Conservation (phyloP, 192 early-diverging fungal species). For the Cladochytrium replicatum region DNA sequence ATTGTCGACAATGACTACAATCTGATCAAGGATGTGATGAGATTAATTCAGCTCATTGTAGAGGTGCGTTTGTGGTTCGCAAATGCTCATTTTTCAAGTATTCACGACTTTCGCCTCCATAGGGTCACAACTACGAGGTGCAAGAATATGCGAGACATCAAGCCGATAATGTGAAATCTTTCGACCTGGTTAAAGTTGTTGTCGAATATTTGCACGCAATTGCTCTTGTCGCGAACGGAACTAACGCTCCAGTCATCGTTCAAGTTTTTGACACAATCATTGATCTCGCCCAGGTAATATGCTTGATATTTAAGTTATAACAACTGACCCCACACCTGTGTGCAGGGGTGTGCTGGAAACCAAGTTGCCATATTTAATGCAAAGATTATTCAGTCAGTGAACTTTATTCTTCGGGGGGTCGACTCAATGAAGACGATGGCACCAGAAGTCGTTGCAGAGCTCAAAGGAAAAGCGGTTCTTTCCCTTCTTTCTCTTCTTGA, state of each 20-base stretch:
- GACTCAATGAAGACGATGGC: neutral
- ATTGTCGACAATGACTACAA: conserved; percentile 16
- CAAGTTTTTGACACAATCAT: conserved; percentile 32
- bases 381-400: conserved; percentile 23
- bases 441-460: conserved; percentile 1
- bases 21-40: conserved; percentile 14
- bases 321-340: neutral
- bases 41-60: conserved; percentile 24
- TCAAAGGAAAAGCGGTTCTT: conserved; percentile 18
- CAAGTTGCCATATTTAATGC: conserved; percentile 26
- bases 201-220: conserved; percentile 24
- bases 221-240: conserved; percentile 7
- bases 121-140: conserved; percentile 22
- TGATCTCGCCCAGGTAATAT: conserved; percentile 19
- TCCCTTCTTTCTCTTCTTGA: conserved; percentile 21
- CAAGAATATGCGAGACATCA: conserved; percentile 25
- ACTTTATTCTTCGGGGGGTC: conserved; percentile 14
- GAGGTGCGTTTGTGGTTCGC: too few species aligned
- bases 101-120: too few species aligned
- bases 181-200: conserved; percentile 23
- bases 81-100: too few species aligned
- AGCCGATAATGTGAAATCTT: conserved; percentile 23
- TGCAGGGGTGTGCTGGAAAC: conserved; percentile 21
- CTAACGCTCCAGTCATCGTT: conserved; percentile 18
- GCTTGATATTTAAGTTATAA: neutral